phyloP scores from a whole-genome alignment of 1,284 basidiomycete genomes.

The Leccinum angustisporum region DNA sequence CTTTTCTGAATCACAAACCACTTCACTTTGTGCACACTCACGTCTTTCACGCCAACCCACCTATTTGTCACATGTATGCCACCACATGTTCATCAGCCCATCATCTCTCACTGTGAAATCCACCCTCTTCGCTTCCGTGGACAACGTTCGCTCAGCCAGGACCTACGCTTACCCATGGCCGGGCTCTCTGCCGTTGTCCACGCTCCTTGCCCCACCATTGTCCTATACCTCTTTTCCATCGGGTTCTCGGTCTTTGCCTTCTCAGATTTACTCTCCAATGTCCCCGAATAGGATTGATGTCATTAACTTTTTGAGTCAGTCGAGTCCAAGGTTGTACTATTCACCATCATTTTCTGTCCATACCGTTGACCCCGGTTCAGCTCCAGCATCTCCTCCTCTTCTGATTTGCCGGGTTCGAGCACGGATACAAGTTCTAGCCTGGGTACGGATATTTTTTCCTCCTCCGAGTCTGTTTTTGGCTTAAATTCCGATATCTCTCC shows the following conservation, averaged over 20 bases:
- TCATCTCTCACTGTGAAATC: conserved; percentile 21
- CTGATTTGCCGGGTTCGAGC: not conserved
- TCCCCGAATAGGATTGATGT: not conserved
- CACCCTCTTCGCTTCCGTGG: conserved; percentile 12
- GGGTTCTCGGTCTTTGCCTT: conserved; percentile 4
- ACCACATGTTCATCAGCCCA: conserved; percentile 29
- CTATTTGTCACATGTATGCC: conserved; percentile 28
- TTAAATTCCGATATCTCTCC: conserved; percentile 14
- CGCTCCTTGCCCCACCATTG: conserved; percentile 6
- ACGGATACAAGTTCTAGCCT: conserved; percentile 10
- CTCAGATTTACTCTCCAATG: not conserved
- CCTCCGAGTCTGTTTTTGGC: not conserved
- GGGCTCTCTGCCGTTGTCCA: conserved; percentile 22
- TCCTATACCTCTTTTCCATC: conserved; percentile 1
- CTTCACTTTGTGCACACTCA: conserved; percentile 23
- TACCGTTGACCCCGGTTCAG: conserved; percentile 9
- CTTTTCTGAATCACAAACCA: conserved; percentile 1
- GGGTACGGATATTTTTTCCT: conserved; percentile 23
- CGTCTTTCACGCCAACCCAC: conserved; percentile 21
- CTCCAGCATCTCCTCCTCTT: conserved; percentile 5
- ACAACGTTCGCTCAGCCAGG: conserved; percentile 7
- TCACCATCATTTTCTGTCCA: not conserved
- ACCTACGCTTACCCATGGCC: conserved; percentile 11
- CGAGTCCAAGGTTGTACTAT: conserved; percentile 14
- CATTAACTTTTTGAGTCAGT: not conserved